Evolutionary conservation across 2,329 filamentous ascomycete genomes (phyloP).

Genomic region (Penicillium italicum): DNA sequence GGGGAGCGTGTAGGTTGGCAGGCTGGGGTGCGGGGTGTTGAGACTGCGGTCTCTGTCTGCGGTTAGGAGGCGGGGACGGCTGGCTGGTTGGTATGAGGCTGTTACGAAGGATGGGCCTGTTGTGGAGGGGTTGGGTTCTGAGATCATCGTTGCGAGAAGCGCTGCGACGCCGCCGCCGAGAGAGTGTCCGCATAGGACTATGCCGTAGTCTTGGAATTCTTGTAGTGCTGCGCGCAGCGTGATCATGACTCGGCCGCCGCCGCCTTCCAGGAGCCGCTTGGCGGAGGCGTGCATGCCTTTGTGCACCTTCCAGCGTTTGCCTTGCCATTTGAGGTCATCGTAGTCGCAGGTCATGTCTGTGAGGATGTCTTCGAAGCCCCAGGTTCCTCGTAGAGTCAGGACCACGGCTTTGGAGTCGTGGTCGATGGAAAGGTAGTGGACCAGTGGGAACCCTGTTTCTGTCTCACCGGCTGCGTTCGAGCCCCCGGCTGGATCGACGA

Average conservation of each 20-base stretch:
- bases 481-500: conserved; percentile 65
- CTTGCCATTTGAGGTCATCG: conserved; percentile 58
- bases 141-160: conserved; percentile 66
- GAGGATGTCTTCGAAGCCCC: conserved; percentile 70
- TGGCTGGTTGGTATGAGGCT: conserved; percentile 39
- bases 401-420: conserved; percentile 69
- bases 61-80: conserved; percentile 41
- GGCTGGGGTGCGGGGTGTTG: conserved; percentile 7
- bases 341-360: conserved; percentile 74
- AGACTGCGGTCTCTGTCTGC: conserved; percentile 22
- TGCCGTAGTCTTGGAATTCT: conserved; percentile 65
- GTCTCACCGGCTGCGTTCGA: conserved; percentile 63
- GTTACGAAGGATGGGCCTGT: conserved; percentile 61
- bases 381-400: conserved; percentile 66
- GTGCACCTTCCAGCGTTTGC: conserved; percentile 65
- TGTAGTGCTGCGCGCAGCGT: conserved; percentile 64
- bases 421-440: conserved; percentile 70
- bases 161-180: conserved; percentile 68
- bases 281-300: conserved; percentile 72
- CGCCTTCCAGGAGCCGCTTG: conserved; percentile 62
- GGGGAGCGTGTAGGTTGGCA: conserved; percentile 53
- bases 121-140: conserved; percentile 54
- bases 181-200: conserved; percentile 67
- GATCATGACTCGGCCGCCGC: conserved; percentile 62
- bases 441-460: conserved; percentile 64